Base-by-base conservation (phyloP, 2,329 filamentous ascomycete genomes). In the Hypoxylon sp. region DNA sequence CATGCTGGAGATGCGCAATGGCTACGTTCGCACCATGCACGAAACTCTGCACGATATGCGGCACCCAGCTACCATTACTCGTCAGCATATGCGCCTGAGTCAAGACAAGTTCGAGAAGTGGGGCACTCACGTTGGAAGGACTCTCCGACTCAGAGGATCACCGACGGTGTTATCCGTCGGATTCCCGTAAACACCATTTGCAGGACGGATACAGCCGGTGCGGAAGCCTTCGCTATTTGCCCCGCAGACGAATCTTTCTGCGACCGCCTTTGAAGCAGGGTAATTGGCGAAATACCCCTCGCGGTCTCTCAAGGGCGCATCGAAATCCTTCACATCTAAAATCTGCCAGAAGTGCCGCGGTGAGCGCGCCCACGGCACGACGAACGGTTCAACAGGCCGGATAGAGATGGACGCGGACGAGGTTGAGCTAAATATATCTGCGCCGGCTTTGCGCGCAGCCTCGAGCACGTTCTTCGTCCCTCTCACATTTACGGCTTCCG, bases 151-250 rank as follows among this genome's bases (percentile, higher is more conserved):
- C 41, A 86, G 72, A 49, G 83, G 82, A 0, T 79, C 73, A 1
- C 82, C 82, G 0, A 83, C 79, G 2, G 83, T 79, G 36, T 82
- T 82, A 69, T 86, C 82, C 2, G 79, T 82, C 1, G 82, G 82
- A 50, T 84, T 80, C 2, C 85, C 85, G 64, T 87, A 87, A 11
- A 87, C 81, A 2, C 83, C 83, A 67, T 86, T 86, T 2, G 82
- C 81, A 0, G 85, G 85, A 2, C 85, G 78, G 60, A 87, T 85
- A 69, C 80, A 81, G 19, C 85, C 85, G 0, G 85, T 86, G 5
- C 84, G 79, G 65, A 87, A 81, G 13, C 74, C 41, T 46, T 72
- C 52, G 55, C 60, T 48, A 57, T 83, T 79, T 9, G 79, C 75
- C 4, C 65, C 73, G 63, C 84, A 83, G 9, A 88, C 81, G 7